A percentile compares a stretch with the other conserved stretches of the same genome.
Conservation (phyloP, 768 basidiomycete genomes). For the Hygrocybe punicea region DNA sequence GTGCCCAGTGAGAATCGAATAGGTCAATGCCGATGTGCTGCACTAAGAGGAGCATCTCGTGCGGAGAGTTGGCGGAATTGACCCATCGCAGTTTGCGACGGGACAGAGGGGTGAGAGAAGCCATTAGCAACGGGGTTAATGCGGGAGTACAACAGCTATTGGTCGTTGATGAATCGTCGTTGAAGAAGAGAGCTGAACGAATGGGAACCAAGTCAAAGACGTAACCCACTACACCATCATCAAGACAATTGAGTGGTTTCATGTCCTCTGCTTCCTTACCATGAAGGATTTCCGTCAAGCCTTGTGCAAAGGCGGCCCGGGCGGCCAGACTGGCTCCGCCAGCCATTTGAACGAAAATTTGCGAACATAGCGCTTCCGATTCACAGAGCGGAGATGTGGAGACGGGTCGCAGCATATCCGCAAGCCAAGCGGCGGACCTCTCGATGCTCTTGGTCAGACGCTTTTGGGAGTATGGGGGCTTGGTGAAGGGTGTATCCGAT, state of each 20-base stretch:
- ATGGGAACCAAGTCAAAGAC: slow-evolving; percentile 62
- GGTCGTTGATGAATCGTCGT: neutral
- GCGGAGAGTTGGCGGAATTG: slow-evolving; percentile 57
- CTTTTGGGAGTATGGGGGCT: slow-evolving; percentile 70
- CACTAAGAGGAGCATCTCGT: slow-evolving; percentile 63
- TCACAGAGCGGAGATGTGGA: neutral
- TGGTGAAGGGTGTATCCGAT: slow-evolving; percentile 64
- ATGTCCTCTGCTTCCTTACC: slow-evolving; percentile 53
- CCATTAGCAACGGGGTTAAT: slow-evolving; percentile 44
- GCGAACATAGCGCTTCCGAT: slow-evolving; percentile 23
- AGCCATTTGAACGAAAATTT: slow-evolving; percentile 66
- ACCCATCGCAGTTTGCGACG: slow-evolving; percentile 59
- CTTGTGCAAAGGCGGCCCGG: slow-evolving; percentile 59
- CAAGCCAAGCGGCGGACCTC: slow-evolving; percentile 63
- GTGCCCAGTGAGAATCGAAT: slow-evolving; percentile 72
- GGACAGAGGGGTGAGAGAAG: slow-evolving; percentile 59
- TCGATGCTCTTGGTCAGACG: slow-evolving; percentile 74
- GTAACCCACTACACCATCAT: slow-evolving; percentile 71
- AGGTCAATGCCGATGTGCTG: slow-evolving; percentile 66
- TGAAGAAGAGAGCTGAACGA: slow-evolving; percentile 25
- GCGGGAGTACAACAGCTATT: neutral
- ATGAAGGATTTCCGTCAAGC: slow-evolving; percentile 53
- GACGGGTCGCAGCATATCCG: slow-evolving; percentile 44
- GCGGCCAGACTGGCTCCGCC: slow-evolving; percentile 57
- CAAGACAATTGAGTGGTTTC: slow-evolving; percentile 51